Conservation (phyloP, 2,329 filamentous ascomycete genomes). For the Colletotrichum cereale region DNA sequence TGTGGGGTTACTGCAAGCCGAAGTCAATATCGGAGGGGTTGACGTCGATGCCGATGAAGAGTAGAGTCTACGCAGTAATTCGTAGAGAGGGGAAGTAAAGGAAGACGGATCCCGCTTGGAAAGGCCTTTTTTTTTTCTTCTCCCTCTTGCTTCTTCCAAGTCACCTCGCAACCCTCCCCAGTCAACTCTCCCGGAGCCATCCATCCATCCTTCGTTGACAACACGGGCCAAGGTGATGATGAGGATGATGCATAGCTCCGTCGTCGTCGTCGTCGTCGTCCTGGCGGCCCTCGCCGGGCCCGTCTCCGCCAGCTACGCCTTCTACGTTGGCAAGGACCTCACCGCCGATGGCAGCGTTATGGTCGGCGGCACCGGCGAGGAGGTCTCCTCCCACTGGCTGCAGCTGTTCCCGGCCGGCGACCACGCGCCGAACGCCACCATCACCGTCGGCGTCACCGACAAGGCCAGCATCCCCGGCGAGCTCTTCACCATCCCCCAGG, state of each 20-base stretch:
- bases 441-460: slow-evolving; percentile 57
- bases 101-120: not conserved
- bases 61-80: not conserved
- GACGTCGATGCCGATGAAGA: slow-evolving; percentile 23
- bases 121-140: too few species aligned
- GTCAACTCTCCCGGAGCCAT: not conserved
- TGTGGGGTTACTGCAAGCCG: slow-evolving; percentile 27
- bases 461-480: slow-evolving; percentile 52
- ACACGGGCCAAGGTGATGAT: slow-evolving; percentile 26
- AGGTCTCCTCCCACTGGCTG: slow-evolving; percentile 61
- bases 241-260: slow-evolving; percentile 34
- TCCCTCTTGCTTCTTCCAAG: not conserved
- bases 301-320: slow-evolving; percentile 58
- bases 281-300: slow-evolving; percentile 39
- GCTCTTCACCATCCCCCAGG: slow-evolving; percentile 46
- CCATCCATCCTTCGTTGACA: not conserved
- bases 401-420: slow-evolving; percentile 58
- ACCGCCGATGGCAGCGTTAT: slow-evolving; percentile 57
- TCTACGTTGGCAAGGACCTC: slow-evolving; percentile 61
- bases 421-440: slow-evolving; percentile 55
- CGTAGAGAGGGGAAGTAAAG: not conserved
- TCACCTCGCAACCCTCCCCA: not conserved
- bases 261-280: slow-evolving; percentile 25
- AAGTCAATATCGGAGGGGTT: slow-evolving; percentile 22
- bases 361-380: slow-evolving; percentile 60